Evolutionary conservation across 1,139 yeast species (phyloP).

Genomic region (Saccharomyces hybrid): DNA sequence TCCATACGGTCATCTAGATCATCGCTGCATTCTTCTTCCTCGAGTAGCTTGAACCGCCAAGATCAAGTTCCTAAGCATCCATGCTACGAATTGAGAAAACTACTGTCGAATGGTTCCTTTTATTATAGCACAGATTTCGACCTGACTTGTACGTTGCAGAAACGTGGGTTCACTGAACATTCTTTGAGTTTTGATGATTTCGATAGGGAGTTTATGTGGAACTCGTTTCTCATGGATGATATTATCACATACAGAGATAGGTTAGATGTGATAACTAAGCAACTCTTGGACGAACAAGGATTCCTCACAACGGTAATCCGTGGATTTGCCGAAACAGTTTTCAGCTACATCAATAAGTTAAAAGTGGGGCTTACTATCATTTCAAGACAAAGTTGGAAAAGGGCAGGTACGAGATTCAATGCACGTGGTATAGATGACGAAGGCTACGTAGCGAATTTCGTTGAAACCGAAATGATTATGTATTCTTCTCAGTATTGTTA

Average conservation of each 20-base stretch:
- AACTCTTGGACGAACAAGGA: constrained; percentile 60
- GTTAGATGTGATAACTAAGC: constrained; percentile 51
- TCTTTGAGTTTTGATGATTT: constrained; percentile 47
- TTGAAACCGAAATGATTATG: constrained; percentile 81
- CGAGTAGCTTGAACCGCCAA: constrained; percentile 9
- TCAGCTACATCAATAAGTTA: constrained; percentile 43
- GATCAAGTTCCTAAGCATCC: constrained; percentile 55
- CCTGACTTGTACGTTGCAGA: constrained; percentile 73
- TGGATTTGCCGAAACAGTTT: constrained; percentile 81
- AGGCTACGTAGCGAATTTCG: constrained; percentile 92
- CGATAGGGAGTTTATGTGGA: constrained; percentile 94
- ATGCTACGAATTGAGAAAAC: constrained; percentile 67
- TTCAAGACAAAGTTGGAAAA: constrained; percentile 87
- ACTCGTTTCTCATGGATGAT: constrained; percentile 81
- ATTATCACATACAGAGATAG: constrained; percentile 67
- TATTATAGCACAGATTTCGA: constrained; percentile 91
- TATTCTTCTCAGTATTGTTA: constrained; percentile 52
- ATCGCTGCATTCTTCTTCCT: not conserved
- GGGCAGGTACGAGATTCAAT: constrained; percentile 93
- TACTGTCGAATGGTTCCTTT: constrained; percentile 80
- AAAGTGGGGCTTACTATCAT: constrained; percentile 67
- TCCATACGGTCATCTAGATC: not conserved
- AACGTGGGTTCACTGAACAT: constrained; percentile 48
- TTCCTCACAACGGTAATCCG: constrained; percentile 86
- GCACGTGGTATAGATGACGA: constrained; percentile 95